These are phyloP conservation scores for Sclerotiophoma versabilis DNA, from an alignment of 2,329 filamentous ascomycete species.

Conservation along the genomic window DNA sequence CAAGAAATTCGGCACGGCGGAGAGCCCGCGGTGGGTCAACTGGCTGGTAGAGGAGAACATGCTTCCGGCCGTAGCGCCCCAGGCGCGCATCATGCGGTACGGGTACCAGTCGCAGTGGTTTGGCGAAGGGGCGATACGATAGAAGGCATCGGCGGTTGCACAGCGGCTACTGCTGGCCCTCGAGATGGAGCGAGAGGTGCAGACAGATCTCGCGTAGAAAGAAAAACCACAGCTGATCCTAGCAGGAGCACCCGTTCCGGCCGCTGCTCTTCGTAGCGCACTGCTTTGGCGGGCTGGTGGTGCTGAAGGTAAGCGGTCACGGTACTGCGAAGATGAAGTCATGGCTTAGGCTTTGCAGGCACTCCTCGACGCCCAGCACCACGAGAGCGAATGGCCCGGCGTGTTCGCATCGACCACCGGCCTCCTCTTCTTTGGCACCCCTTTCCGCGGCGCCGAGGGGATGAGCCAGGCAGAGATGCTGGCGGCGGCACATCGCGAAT, in stretches of 20 bases:
- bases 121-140: constrained; percentile 28
- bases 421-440: constrained; percentile 26
- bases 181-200: neutral
- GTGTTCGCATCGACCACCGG: neutral
- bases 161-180: constrained; percentile 27
- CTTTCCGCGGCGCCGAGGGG: constrained; percentile 33
- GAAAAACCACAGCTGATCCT: too few relatives aligned
- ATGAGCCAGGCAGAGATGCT: constrained; percentile 37
- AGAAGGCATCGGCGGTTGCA: constrained; percentile 29
- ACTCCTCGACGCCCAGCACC: neutral
- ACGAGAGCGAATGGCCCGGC: neutral
- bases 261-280: neutral
- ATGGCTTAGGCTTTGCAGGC: neutral
- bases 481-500: constrained; percentile 29
- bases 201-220: too few relatives aligned
- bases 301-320: neutral
- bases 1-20: constrained; percentile 31
- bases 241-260: neutral
- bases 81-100: constrained; percentile 40
- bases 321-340: neutral
- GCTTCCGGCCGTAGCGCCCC: constrained; percentile 28
- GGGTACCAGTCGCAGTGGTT: constrained; percentile 39
- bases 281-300: neutral
- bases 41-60: constrained; percentile 34
- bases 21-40: constrained; percentile 28